A percentile compares a stretch with the other conserved stretches of the same genome.
These are phyloP conservation scores for Amphibolis antarctica DNA, from an alignment of 106 monocot species.

Conservation along the genomic window DNA sequence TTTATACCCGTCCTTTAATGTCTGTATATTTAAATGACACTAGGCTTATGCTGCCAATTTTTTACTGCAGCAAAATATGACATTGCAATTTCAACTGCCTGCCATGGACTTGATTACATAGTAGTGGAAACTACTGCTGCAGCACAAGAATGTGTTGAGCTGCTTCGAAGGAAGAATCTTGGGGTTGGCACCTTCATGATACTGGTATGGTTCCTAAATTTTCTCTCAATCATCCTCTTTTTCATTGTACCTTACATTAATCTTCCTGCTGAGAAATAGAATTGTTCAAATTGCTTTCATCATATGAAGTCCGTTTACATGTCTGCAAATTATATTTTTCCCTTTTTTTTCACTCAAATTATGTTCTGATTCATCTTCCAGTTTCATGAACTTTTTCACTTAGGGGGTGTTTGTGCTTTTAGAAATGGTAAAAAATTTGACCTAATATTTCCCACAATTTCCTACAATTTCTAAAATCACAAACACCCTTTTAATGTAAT, in stretches of 20 bases:
- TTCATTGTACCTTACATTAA: neutral
- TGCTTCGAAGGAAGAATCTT: constrained; percentile 70
- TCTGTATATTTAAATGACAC: neutral
- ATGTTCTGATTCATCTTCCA: too few relatives aligned
- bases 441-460: too few relatives aligned
- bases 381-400: too few relatives aligned
- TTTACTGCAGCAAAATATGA: constrained; percentile 72
- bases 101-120: constrained; percentile 79
- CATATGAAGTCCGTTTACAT: too few relatives aligned
- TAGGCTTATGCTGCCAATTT: neutral
- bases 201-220: constrained; percentile 36
- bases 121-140: constrained; percentile 85
- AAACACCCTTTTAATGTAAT: too few relatives aligned
- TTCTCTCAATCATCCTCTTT: neutral
- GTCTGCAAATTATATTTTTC: too few relatives aligned
- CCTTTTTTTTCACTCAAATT: too few relatives aligned
- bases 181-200: constrained; percentile 96
- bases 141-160: constrained; percentile 87
- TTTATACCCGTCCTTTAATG: neutral
- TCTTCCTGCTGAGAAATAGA: too few relatives aligned
- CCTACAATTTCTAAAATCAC: too few relatives aligned
- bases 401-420: too few relatives aligned
- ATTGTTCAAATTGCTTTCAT: too few relatives aligned
- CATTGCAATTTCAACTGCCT: constrained; percentile 90
- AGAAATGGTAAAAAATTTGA: too few relatives aligned